These are phyloP conservation scores for Pisolithus microcarpus DNA, from an alignment of 768 basidiomycete species.

Conservation along the genomic window DNA sequence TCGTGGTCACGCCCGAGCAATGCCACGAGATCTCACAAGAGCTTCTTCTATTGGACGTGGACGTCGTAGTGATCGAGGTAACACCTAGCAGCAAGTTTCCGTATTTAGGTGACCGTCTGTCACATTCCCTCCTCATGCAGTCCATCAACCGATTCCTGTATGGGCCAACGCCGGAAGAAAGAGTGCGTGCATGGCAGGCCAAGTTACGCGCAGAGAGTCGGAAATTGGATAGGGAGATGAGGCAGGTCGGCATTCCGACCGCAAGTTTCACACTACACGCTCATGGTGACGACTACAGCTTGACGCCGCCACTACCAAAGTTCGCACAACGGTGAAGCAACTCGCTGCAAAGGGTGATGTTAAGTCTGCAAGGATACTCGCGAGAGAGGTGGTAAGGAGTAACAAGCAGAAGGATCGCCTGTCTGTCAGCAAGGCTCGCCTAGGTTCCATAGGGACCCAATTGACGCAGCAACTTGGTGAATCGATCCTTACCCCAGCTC, in stretches of 20 bases:
- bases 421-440: slow-evolving; percentile 84
- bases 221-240: slow-evolving; percentile 87
- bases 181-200: slow-evolving; percentile 83
- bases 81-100: too few relatives aligned
- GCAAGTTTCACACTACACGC: slow-evolving; percentile 8
- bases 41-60: too few relatives aligned
- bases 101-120: background rate
- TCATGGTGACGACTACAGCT: slow-evolving; percentile 42
- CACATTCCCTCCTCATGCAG: slow-evolving; percentile 47
- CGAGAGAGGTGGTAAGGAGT: slow-evolving; percentile 89
- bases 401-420: slow-evolving; percentile 91
- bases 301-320: slow-evolving; percentile 76
- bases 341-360: slow-evolving; percentile 87
- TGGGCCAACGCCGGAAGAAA: slow-evolving; percentile 94
- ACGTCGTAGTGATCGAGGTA: too few relatives aligned
- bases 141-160: slow-evolving; percentile 89
- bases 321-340: slow-evolving; percentile 72
- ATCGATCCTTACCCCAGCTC: slow-evolving; percentile 15
- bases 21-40: too few relatives aligned
- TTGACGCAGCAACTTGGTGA: slow-evolving; percentile 86
- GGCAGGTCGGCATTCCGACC: slow-evolving; percentile 60
- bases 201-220: slow-evolving; percentile 80
- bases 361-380: slow-evolving; percentile 88
- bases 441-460: slow-evolving; percentile 87
- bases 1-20: too few relatives aligned